Base-by-base conservation (phyloP, 306 rosid species). In the Trifolium dubium region DNA sequence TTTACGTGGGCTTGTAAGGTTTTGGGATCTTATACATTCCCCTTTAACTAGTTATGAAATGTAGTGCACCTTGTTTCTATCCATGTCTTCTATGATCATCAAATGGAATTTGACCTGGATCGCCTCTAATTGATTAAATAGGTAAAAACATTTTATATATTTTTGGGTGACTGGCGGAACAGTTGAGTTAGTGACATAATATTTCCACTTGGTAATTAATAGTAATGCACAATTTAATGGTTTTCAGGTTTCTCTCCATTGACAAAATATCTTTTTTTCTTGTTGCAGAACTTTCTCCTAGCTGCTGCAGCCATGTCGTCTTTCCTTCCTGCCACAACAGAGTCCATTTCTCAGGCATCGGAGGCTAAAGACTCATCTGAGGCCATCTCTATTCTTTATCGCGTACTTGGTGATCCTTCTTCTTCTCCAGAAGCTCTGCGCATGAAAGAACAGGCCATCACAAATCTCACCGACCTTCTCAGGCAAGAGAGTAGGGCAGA, bases 401-500 rank as follows among this genome's bases (percentile, higher is more conserved):
- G 87, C 5, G 68, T 93, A 31, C 90, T 93, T 68, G 96, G 88
- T 66, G 84, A 87, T 68, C 91, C 94, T 43, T 88, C 98, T 15
- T 83, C 98, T 23, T 89, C 97, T 15, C 73, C 92, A 1, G 98
- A 93, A 69, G 96, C 96, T 35, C 73, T 93, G 51, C 85, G 97
- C 71, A 88, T 91, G 61, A 93, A 91, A 79, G 98, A 93, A 81
- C 92, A 85, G 59, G 94, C 96, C 13, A 89, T 93, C 74, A 76
- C 93, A 56, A 88, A 88, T 64, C 89, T 93, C 39, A 81, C 93
- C 0, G 88, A 93, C 71, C 90, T 88, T 78, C 96, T 93, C 41
- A 83, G 84, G 64, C 89, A 89, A 76, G 98, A 93, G 83, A 87
- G 81, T 72, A 91, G 92, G 81, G 96, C 87, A 13, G 97, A 93